Percentiles rank a stretch among this genome's conserved stretches.
These are phyloP conservation scores for Yamagishiella unicocca DNA, from an alignment of 139 green algal species.

Conservation along the genomic window DNA sequence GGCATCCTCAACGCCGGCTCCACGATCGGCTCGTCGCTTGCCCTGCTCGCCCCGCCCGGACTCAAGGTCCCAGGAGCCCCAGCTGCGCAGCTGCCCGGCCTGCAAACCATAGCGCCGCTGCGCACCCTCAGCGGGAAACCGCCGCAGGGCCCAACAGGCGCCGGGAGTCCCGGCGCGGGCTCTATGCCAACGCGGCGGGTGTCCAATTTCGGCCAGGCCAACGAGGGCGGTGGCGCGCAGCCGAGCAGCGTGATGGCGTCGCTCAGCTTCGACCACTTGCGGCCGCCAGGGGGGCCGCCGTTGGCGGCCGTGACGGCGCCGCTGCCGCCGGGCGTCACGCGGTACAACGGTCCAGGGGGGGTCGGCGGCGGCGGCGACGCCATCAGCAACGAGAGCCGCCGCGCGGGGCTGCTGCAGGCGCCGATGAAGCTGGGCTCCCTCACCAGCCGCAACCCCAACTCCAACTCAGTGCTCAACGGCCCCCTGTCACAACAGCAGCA, in stretches of 20 bases:
- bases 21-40: not conserved
- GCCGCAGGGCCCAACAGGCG: not conserved
- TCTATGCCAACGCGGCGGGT: not conserved
- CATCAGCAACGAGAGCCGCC: not conserved
- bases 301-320: not conserved
- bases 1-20: not conserved
- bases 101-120: not conserved
- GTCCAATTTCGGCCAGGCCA: not conserved
- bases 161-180: not conserved
- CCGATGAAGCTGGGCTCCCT: constrained; percentile 23
- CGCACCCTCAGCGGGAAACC: not conserved
- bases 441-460: not conserved
- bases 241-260: constrained; percentile 4
- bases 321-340: constrained; percentile 44
- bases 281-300: not conserved
- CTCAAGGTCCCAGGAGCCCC: not conserved
- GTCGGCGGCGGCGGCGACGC: not conserved
- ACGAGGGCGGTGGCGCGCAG: not conserved
- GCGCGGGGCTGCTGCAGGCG: constrained; percentile 7
- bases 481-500: constrained; percentile 29
- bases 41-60: not conserved
- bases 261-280: constrained; percentile 18
- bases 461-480: not conserved
- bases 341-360: not conserved
- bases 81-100: not conserved